Percentiles rank a stretch among this genome's conserved stretches.
These are phyloP conservation scores for Salvia miltiorrhiza DNA, from an alignment of 257 asterid genomes.

Conservation along the genomic window DNA sequence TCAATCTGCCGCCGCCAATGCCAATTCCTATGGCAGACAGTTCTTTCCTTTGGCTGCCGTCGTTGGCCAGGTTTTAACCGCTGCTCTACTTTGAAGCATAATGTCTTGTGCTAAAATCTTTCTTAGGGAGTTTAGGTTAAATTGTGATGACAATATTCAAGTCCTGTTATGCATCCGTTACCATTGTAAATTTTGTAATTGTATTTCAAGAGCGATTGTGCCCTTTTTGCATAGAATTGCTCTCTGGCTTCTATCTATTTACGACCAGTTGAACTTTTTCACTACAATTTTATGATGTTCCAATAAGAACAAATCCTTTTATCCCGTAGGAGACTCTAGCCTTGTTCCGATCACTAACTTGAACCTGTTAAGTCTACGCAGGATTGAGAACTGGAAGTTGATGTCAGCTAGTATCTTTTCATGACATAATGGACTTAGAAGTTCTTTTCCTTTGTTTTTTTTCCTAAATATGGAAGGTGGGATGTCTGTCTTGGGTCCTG, in stretches of 20 bases:
- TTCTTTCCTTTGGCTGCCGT: slow-evolving; percentile 94
- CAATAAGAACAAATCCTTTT: background rate
- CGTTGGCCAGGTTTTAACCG: slow-evolving; percentile 77
- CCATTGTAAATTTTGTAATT: background rate
- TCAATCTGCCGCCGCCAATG: slow-evolving; percentile 7
- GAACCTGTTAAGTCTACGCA: background rate
- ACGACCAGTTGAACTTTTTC: background rate
- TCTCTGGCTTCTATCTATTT: background rate
- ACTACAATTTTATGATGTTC: background rate
- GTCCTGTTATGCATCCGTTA: background rate
- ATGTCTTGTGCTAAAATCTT: background rate
- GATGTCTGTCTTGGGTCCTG: background rate
- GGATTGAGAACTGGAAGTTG: background rate
- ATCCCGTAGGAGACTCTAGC: background rate
- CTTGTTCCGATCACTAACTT: background rate
- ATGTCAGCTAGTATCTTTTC: background rate
- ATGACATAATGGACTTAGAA: background rate
- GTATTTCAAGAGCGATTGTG: background rate
- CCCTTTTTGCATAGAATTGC: background rate
- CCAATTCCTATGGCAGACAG: slow-evolving; percentile 59
- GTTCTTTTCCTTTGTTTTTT: background rate
- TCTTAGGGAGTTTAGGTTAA: background rate
- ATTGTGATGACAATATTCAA: background rate
- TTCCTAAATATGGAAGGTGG: background rate
- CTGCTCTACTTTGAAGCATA: background rate